Evolutionary conservation across 1,284 basidiomycete genomes (phyloP).

Genomic region (Singerocomus inundabilis): DNA sequence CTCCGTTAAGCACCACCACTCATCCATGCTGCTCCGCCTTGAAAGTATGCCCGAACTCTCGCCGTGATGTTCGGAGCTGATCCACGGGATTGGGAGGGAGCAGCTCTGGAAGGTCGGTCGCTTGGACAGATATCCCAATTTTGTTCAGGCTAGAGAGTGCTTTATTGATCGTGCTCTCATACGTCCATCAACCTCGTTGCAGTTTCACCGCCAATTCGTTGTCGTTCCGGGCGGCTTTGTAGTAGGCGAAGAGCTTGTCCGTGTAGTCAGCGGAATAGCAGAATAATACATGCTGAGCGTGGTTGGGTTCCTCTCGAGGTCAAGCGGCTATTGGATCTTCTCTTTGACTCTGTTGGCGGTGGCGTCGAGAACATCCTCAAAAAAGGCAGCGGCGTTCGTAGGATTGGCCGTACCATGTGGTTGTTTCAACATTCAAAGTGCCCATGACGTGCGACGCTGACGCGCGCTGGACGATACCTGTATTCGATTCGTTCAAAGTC

Average conservation of each 20-base stretch:
- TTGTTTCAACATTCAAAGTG: too few relatives aligned
- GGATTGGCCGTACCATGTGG: too few relatives aligned
- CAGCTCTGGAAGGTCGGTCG: constrained; percentile 50
- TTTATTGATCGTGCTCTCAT: constrained; percentile 19
- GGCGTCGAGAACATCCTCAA: too few relatives aligned
- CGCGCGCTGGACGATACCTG: too few relatives aligned
- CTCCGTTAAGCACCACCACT: not conserved
- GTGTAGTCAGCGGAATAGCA: constrained; percentile 56
- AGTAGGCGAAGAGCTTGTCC: constrained; percentile 53
- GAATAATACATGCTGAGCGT: constrained; percentile 60
- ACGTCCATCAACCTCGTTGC: not conserved
- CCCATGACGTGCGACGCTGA: too few relatives aligned
- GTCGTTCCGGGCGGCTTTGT: constrained; percentile 41
- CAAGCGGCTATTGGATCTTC: constrained; percentile 50
- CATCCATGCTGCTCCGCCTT: constrained; percentile 51
- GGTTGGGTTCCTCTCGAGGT: constrained; percentile 52
- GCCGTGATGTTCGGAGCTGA: constrained; percentile 65
- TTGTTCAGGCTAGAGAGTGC: constrained; percentile 43
- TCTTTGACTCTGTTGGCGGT: constrained; percentile 41
- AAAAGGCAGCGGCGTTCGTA: too few relatives aligned
- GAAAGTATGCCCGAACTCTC: constrained; percentile 69
- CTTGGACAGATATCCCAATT: constrained; percentile 43
- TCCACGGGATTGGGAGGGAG: constrained; percentile 54
- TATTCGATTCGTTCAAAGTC: too few relatives aligned
- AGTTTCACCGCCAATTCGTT: constrained; percentile 29